phyloP scores from a whole-genome alignment of 148 eudicot species.

The Talinum fruticosum region DNA sequence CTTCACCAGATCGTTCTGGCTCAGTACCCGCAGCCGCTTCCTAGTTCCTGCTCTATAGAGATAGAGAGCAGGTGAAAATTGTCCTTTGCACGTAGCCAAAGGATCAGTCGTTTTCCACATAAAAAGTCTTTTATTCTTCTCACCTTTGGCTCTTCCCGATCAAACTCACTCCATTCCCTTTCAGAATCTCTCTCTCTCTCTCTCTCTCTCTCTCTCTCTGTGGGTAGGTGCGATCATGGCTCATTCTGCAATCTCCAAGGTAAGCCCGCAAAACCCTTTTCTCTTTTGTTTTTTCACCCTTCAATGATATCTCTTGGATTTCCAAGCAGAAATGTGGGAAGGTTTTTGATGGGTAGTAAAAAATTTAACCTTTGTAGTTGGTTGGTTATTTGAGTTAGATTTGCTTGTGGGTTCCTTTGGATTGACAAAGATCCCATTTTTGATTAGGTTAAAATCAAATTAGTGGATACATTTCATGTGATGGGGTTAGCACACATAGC shows the following conservation, averaged over 20 bases:
- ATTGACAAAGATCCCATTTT: not conserved
- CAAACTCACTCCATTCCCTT: not conserved
- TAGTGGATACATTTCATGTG: not conserved
- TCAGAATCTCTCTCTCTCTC: not conserved
- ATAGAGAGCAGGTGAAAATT: not conserved
- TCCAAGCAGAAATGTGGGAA: not conserved
- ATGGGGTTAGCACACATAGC: too few species aligned
- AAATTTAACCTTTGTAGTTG: not conserved
- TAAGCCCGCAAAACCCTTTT: constrained; percentile 5
- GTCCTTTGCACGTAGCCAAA: constrained; percentile 40
- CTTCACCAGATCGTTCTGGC: not conserved
- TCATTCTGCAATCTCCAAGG: constrained; percentile 48
- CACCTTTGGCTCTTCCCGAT: not conserved
- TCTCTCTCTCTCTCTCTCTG: too few species aligned
- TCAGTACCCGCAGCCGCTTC: not conserved
- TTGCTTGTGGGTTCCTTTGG: not conserved
- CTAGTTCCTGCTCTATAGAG: not conserved
- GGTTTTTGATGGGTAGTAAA: not conserved
- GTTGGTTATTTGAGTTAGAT: not conserved
- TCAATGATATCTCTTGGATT: not conserved
- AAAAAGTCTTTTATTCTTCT: constrained; percentile 4
- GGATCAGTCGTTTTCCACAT: constrained; percentile 19
- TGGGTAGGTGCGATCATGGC: constrained; percentile 34
- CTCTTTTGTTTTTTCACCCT: not conserved
- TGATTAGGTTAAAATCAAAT: not conserved